Percentiles rank a stretch among this genome's conserved stretches.
These are phyloP conservation scores for Cyberlindnera nakhonratchasimensis DNA, from an alignment of 805 yeast genomes.

Conservation along the genomic window DNA sequence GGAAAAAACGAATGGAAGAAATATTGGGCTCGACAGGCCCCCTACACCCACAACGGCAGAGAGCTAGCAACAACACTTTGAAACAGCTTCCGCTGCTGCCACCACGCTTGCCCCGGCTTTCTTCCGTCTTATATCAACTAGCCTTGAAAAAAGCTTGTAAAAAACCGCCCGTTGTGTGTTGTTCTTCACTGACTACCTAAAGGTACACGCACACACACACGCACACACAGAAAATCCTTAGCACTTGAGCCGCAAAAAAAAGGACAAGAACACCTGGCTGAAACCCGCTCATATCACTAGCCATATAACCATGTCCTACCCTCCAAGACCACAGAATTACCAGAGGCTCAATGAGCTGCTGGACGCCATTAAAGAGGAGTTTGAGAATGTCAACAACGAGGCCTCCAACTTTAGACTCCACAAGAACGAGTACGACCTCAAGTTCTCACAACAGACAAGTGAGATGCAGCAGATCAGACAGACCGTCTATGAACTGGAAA, in stretches of 20 bases:
- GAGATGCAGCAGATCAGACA: constrained; percentile 94
- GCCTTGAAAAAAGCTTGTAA: too few relatives aligned
- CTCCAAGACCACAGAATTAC: constrained; percentile 29
- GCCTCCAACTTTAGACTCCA: constrained; percentile 83
- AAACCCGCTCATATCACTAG: neutral
- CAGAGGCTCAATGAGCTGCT: constrained; percentile 67
- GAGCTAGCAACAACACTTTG: neutral
- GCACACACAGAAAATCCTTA: neutral
- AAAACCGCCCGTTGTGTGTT: neutral
- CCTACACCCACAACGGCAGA: constrained; percentile 1
- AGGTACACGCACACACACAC: neutral
- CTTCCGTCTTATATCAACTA: neutral
- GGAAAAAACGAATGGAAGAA: constrained; percentile 5
- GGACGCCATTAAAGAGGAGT: constrained; percentile 90
- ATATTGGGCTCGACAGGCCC: constrained; percentile 1
- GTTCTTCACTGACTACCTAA: neutral
- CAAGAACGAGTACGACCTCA: constrained; percentile 88
- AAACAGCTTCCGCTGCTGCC: neutral
- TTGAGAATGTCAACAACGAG: constrained; percentile 78
- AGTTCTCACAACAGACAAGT: constrained; percentile 84
- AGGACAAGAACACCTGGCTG: neutral
- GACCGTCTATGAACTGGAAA: constrained; percentile 89
- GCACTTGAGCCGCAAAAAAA: neutral
- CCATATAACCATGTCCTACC: constrained; percentile 24
- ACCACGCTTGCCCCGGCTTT: neutral